Conservation (phyloP, 2,329 filamentous ascomycete species). For the Simplicillium aogashimaense region DNA sequence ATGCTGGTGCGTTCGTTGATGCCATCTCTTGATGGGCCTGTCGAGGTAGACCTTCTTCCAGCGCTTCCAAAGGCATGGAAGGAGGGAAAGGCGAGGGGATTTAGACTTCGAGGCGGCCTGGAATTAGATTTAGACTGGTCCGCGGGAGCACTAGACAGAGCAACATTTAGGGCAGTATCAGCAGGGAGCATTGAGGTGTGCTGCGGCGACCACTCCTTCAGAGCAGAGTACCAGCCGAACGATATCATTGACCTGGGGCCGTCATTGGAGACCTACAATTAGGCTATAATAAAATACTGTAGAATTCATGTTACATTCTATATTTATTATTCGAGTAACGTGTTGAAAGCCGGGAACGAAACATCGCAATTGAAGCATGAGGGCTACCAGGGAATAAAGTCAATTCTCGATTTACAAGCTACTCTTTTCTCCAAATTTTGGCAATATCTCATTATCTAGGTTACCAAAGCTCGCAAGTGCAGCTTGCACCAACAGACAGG, state of each 20-base stretch:
- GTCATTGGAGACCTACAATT: constrained; percentile 2
- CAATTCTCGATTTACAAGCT: too few relatives aligned
- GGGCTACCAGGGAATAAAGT: too few relatives aligned
- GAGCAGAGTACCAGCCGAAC: background rate
- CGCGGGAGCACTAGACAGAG: constrained; percentile 1
- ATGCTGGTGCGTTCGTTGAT: constrained; percentile 6
- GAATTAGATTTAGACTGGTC: constrained; percentile 3
- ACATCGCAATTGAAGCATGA: too few relatives aligned
- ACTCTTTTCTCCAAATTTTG: too few relatives aligned
- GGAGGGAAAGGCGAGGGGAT: constrained; percentile 3
- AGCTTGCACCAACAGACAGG: too few relatives aligned
- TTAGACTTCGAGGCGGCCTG: constrained; percentile 2
- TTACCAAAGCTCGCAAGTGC: too few relatives aligned
- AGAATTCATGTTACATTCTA: too few relatives aligned
- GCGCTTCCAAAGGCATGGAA: constrained; percentile 4
- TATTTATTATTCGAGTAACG: too few relatives aligned
- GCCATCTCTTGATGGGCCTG: constrained; percentile 1
- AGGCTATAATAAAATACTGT: too few relatives aligned
- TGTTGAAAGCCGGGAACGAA: too few relatives aligned
- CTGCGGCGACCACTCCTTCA: constrained; percentile 2
- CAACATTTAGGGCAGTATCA: constrained; percentile 1
- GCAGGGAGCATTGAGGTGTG: constrained; percentile 2
- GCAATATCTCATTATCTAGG: too few relatives aligned
- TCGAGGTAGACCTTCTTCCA: constrained; percentile 5
- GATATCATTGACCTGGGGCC: constrained; percentile 4